phyloP scores from a whole-genome alignment of 129 eudicot species.

The Calendula officinalis region DNA sequence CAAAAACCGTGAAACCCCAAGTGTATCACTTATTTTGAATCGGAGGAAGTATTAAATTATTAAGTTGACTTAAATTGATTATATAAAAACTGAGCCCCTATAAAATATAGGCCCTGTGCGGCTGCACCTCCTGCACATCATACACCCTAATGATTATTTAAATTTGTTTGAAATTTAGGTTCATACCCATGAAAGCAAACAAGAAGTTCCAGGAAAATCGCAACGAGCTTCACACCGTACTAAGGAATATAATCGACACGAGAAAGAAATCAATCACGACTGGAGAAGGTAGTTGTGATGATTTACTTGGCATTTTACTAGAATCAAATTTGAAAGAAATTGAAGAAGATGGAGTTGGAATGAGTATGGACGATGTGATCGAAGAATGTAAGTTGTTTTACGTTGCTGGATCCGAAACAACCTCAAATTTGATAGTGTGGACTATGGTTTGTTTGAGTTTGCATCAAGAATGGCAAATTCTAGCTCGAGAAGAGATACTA shows the following conservation, averaged over 20 bases:
- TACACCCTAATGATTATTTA: not conserved
- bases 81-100: too few species aligned
- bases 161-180: slow-evolving; percentile 25
- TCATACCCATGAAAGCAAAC: slow-evolving; percentile 43
- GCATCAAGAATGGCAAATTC: slow-evolving; percentile 56
- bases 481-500: slow-evolving; percentile 48
- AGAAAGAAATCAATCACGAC: slow-evolving; percentile 36
- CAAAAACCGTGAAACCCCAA: too few species aligned
- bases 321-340: slow-evolving; percentile 34
- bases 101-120: too few species aligned
- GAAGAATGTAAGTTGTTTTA: slow-evolving; percentile 53
- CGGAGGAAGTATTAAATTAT: too few species aligned
- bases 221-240: slow-evolving; percentile 27
- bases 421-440: slow-evolving; percentile 47
- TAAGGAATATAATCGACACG: slow-evolving; percentile 37
- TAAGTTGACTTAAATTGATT: too few species aligned
- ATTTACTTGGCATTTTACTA: slow-evolving; percentile 43
- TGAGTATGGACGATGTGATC: slow-evolving; percentile 41
- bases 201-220: slow-evolving; percentile 34
- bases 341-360: slow-evolving; percentile 28
- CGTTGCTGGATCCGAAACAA: slow-evolving; percentile 42
- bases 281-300: slow-evolving; percentile 39
- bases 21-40: too few species aligned
- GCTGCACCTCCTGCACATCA: too few species aligned
- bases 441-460: slow-evolving; percentile 52